Evolutionary conservation across 306 rosid species (phyloP).

Genomic region (Hylodesmum podocarpum): DNA sequence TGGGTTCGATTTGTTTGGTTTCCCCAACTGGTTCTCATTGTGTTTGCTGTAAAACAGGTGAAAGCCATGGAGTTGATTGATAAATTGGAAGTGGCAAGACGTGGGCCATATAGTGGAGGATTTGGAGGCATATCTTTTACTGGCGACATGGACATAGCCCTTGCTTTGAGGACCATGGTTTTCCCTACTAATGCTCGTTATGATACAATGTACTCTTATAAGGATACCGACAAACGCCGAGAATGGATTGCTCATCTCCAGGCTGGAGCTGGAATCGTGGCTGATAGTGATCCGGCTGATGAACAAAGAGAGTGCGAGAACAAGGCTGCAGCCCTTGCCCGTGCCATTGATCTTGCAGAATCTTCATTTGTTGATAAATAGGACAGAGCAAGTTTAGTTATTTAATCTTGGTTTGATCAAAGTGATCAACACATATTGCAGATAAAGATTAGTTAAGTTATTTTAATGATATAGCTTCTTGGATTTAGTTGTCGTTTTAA

Average conservation of each 20-base stretch:
- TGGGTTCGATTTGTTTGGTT: not conserved
- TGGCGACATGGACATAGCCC: slow-evolving; percentile 93
- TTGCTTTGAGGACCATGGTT: slow-evolving; percentile 84
- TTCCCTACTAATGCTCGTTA: slow-evolving; percentile 78
- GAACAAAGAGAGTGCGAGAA: slow-evolving; percentile 96
- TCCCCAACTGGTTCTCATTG: slow-evolving; percentile 6
- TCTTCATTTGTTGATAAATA: slow-evolving; percentile 59
- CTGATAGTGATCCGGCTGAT: slow-evolving; percentile 87
- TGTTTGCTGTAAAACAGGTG: slow-evolving; percentile 60
- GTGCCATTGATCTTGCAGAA: slow-evolving; percentile 96
- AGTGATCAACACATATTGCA: not conserved
- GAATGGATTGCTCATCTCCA: slow-evolving; percentile 96
- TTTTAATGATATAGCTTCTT: not conserved
- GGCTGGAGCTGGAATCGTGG: slow-evolving; percentile 96
- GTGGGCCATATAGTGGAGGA: slow-evolving; percentile 98
- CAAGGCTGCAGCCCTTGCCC: slow-evolving; percentile 93
- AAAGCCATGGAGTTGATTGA: slow-evolving; percentile 98
- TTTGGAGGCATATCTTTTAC: slow-evolving; percentile 88
- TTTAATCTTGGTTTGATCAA: not conserved
- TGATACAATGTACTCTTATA: slow-evolving; percentile 85
- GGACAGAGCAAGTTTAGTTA: not conserved
- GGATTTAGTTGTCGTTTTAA: not conserved
- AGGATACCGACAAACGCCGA: slow-evolving; percentile 66
- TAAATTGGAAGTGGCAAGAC: slow-evolving; percentile 80
- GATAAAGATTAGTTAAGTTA: too few relatives aligned